Evolutionary conservation across 2,329 filamentous ascomycete species (phyloP).

Genomic region (Pseudocercospora macadamiae): DNA sequence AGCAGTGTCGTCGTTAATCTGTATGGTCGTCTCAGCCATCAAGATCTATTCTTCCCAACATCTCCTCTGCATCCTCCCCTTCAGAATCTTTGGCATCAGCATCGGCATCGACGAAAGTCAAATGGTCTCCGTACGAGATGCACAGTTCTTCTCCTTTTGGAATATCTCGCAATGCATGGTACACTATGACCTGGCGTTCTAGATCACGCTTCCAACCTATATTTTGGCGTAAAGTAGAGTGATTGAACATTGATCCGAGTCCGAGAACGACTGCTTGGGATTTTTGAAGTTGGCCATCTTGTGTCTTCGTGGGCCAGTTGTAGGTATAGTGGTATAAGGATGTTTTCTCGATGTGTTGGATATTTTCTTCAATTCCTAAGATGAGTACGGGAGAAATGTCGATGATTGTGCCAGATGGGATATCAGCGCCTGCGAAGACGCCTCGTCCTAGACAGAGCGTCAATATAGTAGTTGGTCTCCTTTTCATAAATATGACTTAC

Average conservation of each 20-base stretch:
- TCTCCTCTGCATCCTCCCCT: slow-evolving; percentile 40
- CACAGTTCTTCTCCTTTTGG: slow-evolving; percentile 58
- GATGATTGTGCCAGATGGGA: slow-evolving; percentile 53
- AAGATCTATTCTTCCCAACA: slow-evolving; percentile 46
- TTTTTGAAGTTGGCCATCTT: slow-evolving; percentile 27
- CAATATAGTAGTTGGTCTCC: too few species aligned
- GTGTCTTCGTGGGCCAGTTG: slow-evolving; percentile 47
- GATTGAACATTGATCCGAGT: slow-evolving; percentile 63
- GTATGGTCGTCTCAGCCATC: neutral
- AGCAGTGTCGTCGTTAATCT: too few species aligned
- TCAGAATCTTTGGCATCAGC: slow-evolving; percentile 18
- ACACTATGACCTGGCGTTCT: slow-evolving; percentile 50
- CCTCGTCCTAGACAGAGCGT: too few species aligned
- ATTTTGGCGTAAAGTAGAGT: slow-evolving; percentile 56
- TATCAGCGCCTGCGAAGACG: slow-evolving; percentile 53
- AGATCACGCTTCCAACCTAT: slow-evolving; percentile 59
- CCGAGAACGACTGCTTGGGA: slow-evolving; percentile 59
- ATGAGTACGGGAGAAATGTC: slow-evolving; percentile 58
- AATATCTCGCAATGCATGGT: slow-evolving; percentile 55
- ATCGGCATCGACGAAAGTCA: slow-evolving; percentile 53
- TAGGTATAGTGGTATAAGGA: slow-evolving; percentile 61
- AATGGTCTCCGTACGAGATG: slow-evolving; percentile 52
- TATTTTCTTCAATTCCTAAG: slow-evolving; percentile 52
- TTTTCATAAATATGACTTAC: too few species aligned
- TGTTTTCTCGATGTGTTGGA: slow-evolving; percentile 54